Percentiles rank a stretch among this genome's conserved stretches.
Conservation (phyloP, 352 stramenopile species). For the Globisporangium orthogonon region DNA sequence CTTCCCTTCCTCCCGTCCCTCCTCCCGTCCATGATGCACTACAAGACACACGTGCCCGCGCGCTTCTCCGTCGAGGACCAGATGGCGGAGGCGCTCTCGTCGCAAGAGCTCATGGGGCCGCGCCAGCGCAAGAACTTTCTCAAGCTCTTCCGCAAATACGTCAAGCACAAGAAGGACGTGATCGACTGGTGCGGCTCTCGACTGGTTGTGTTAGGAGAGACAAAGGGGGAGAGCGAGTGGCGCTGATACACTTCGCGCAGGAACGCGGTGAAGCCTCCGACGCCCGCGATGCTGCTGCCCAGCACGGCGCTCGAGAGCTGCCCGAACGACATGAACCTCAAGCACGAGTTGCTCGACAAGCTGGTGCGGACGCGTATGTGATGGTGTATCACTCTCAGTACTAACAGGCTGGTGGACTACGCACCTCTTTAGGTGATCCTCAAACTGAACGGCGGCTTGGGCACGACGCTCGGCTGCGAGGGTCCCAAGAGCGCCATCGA, state of each 20-base stretch:
- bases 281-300: conserved; percentile 61
- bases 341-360: conserved; percentile 93
- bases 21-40: conserved; percentile 46
- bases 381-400: neutral
- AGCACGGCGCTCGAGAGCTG: conserved; percentile 80
- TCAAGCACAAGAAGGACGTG: conserved; percentile 71
- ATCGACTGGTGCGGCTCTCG: conserved; percentile 61
- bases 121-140: conserved; percentile 84
- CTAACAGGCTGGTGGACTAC: neutral
- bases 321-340: conserved; percentile 89
- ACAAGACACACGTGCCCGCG: conserved; percentile 82
- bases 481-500: conserved; percentile 92
- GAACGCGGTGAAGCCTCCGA: conserved; percentile 73
- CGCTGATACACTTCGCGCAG: conserved; percentile 18
- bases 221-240: neutral
- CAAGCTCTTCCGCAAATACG: conserved; percentile 88
- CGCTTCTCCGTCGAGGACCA: conserved; percentile 85
- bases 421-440: conserved; percentile 78
- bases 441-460: conserved; percentile 99
- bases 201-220: too few species aligned
- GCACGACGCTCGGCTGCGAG: conserved; percentile 96
- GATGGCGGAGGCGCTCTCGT: conserved; percentile 80
- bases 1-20: neutral
- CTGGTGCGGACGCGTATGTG: conserved; percentile 48
- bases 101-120: conserved; percentile 71